phyloP scores from a whole-genome alignment of 306 rosid genomes.

The Cercis canadensis region DNA sequence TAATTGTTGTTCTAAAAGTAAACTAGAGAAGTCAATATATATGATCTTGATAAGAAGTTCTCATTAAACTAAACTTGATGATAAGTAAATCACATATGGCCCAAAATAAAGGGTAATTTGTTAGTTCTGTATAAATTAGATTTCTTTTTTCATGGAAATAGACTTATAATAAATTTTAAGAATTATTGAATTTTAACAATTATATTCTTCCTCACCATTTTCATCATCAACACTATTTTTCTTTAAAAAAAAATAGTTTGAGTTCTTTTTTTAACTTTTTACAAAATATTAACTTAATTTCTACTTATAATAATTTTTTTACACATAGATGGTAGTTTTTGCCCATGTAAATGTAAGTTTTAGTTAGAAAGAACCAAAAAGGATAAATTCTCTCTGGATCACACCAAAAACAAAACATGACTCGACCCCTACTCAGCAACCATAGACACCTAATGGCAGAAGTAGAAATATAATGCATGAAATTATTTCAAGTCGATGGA shows the following conservation, averaged over 20 bases:
- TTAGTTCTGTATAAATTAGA: background rate
- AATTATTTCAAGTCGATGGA: constrained; percentile 16
- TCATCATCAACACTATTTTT: background rate
- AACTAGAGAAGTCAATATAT: background rate
- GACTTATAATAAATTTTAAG: background rate
- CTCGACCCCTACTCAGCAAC: background rate
- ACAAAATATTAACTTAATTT: background rate
- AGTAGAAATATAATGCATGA: constrained; percentile 14
- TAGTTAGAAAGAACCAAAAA: constrained; percentile 9
- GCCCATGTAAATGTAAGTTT: background rate
- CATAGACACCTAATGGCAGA: background rate
- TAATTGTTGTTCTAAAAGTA: background rate
- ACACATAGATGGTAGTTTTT: background rate
- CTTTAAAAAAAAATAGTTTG: background rate
- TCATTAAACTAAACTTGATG: background rate
- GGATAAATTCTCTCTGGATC: background rate
- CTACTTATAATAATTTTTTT: background rate
- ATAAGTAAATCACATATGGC: background rate
- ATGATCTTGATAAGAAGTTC: background rate
- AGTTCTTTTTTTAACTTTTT: background rate
- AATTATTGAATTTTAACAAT: background rate
- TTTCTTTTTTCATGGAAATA: background rate
- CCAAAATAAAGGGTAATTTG: too few relatives aligned
- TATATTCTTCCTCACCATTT: background rate
- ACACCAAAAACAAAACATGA: background rate